Evolutionary conservation across 768 basidiomycete species (phyloP).

Genomic region (Psilocybe cubensis): DNA sequence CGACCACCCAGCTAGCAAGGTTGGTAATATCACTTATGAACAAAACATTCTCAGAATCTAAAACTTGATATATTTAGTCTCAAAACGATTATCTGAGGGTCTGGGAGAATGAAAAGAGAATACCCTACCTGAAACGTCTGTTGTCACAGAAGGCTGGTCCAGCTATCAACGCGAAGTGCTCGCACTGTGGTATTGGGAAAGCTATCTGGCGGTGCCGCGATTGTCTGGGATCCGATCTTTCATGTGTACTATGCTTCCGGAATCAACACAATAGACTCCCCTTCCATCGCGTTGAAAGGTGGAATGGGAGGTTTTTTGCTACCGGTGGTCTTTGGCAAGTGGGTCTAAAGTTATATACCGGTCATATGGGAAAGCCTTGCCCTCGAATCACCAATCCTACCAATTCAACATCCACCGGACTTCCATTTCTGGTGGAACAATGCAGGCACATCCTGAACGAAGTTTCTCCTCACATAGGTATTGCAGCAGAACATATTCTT

Average conservation of each 20-base stretch:
- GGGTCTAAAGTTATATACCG: slow-evolving; percentile 21
- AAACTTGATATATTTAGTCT: background rate
- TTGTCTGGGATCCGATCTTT: background rate
- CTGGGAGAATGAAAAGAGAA: background rate
- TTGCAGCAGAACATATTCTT: no score
- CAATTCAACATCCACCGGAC: slow-evolving; percentile 11
- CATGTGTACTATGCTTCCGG: slow-evolving; percentile 8
- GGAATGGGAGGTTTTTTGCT: slow-evolving; percentile 21
- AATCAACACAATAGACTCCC: background rate
- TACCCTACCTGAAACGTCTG: background rate
- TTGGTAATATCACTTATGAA: no score
- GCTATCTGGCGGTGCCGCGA: background rate
- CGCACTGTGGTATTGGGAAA: background rate
- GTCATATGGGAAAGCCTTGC: slow-evolving; percentile 23
- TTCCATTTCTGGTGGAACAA: background rate
- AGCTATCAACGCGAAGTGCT: background rate
- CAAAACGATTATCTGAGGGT: background rate
- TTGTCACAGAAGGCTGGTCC: background rate
- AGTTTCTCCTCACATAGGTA: background rate
- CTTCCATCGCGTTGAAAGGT: slow-evolving; percentile 22
- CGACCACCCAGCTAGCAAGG: no score
- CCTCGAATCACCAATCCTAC: slow-evolving; percentile 24
- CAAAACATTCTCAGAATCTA: no score
- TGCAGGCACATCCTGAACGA: background rate
- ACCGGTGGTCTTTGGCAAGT: slow-evolving; percentile 18